A percentile compares a stretch with the other conserved stretches of the same genome.
Evolutionary conservation across 2,329 filamentous ascomycete species (phyloP).

Genomic region (Phoma sp.): DNA sequence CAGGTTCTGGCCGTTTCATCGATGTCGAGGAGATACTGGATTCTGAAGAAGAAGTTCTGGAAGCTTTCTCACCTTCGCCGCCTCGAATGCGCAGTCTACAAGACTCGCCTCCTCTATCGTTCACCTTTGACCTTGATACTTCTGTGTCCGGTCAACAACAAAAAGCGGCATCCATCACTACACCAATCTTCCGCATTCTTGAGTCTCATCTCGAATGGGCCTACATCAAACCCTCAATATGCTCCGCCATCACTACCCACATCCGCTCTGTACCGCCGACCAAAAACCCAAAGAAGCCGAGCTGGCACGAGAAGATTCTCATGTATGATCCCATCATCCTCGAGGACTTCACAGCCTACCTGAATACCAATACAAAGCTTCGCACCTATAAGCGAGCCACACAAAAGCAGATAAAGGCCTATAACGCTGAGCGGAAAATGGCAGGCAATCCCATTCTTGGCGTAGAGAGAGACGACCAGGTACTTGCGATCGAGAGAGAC

Average conservation of each 20-base stretch:
- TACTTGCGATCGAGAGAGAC: slow-evolving; percentile 36
- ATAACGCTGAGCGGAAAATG: slow-evolving; percentile 31
- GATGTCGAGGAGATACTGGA: slow-evolving; percentile 49
- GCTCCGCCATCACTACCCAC: slow-evolving; percentile 55
- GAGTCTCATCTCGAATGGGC: slow-evolving; percentile 38
- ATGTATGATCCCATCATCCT: slow-evolving; percentile 90
- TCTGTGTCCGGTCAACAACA: neutral
- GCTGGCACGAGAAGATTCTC: slow-evolving; percentile 91
- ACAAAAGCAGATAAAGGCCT: slow-evolving; percentile 37
- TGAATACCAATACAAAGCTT: slow-evolving; percentile 62
- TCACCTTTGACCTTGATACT: slow-evolving; percentile 11
- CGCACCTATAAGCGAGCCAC: slow-evolving; percentile 35
- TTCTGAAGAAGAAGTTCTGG: slow-evolving; percentile 44
- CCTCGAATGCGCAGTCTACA: slow-evolving; percentile 32
- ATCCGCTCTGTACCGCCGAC: slow-evolving; percentile 54
- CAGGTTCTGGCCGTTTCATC: slow-evolving; percentile 32
- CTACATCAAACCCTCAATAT: slow-evolving; percentile 48
- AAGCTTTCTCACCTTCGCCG: slow-evolving; percentile 42
- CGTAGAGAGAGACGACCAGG: slow-evolving; percentile 21
- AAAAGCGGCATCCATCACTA: neutral
- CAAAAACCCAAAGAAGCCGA: slow-evolving; percentile 54
- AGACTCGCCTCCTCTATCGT: slow-evolving; percentile 24
- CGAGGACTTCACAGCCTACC: slow-evolving; percentile 82
- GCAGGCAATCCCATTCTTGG: slow-evolving; percentile 19
- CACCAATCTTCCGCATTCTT: slow-evolving; percentile 24